phyloP scores from a whole-genome alignment of 176 grass and related monocot genomes.

The Triticum urartu region DNA sequence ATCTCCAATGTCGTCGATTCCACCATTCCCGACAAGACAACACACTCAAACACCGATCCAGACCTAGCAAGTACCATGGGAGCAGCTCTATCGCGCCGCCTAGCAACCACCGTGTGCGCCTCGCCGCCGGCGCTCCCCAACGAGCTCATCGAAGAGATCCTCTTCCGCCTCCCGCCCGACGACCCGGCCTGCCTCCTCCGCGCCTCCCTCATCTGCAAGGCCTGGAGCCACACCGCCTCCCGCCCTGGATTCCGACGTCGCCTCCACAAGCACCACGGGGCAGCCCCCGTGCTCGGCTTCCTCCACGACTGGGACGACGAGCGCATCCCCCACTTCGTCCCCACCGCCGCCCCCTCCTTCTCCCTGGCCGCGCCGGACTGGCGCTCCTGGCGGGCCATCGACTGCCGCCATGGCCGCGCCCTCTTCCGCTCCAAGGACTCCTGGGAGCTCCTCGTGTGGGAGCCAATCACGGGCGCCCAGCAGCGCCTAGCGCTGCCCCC shows the following conservation, averaged over 20 bases:
- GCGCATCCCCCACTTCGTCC: not conserved
- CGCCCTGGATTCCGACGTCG: not conserved
- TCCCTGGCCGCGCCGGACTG: not conserved
- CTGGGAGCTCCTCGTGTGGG: not conserved
- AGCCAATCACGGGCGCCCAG: not conserved
- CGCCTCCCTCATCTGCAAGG: not conserved
- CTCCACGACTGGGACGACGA: not conserved
- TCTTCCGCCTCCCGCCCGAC: not conserved
- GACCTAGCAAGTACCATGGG: no score
- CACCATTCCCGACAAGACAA: no score
- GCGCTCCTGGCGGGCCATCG: not conserved
- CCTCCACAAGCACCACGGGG: not conserved
- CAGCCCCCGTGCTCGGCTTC: not conserved
- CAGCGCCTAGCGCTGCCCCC: not conserved
- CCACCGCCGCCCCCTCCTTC: not conserved
- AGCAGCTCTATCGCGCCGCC: not conserved
- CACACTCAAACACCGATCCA: no score
- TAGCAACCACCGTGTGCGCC: not conserved
- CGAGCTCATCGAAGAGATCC: not conserved
- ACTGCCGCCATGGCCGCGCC: not conserved
- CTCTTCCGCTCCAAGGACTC: not conserved
- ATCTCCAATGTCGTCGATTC: no score
- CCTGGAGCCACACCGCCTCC: not conserved
- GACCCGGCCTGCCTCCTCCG: not conserved
- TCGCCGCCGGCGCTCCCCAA: not conserved